Base-by-base conservation (phyloP, 1,139 yeast species). In the Pichia sp. region DNA sequence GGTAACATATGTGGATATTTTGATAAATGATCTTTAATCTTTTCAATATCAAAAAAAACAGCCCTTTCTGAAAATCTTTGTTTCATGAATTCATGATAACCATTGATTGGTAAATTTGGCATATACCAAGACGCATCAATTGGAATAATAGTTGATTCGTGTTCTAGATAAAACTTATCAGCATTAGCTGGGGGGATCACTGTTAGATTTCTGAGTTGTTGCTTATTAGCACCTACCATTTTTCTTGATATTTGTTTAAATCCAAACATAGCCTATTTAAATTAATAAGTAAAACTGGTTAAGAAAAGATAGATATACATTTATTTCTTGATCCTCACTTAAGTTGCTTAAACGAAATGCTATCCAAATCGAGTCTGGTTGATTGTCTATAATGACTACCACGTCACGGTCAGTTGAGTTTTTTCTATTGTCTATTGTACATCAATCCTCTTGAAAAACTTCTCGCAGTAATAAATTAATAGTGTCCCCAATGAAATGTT, bases 1-100 rank as follows among this genome's bases (percentile, higher is more conserved):
- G 97, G 97, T 29, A 90, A 70, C 96, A 89, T 92, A 60, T 92
- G 97, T 1, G 97, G 97, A 57, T 74, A 90, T 20, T 73, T 68
- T 7, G 87, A 78, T 1, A 63, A 52, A 1, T 64, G 63, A 49
- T 82, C 81, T 48, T 79, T 78, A 39, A 86, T 68, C 30, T 67
- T 75, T 57, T 89, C 97, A 47, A 92, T 75, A 57, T 90, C 96
- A 56, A 89, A 86, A 65, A 75, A 89, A 6, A 80, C 79, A 1
- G 97, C 76, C 5, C 74, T 68, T 11, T 81, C 79, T 12, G 51
- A 48, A 16, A 92, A 65, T 49, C 96, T 73, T 48, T 69, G 75
- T 33, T 74, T 70, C 47, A 69, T 62, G 60, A 71, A 81, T 54
- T 86, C 87, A 22, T 70, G 66, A 42, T 63, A 65, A 2, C 83